Base-by-base conservation (phyloP, 1,284 basidiomycete genomes). In the Ganoderma sinense region DNA sequence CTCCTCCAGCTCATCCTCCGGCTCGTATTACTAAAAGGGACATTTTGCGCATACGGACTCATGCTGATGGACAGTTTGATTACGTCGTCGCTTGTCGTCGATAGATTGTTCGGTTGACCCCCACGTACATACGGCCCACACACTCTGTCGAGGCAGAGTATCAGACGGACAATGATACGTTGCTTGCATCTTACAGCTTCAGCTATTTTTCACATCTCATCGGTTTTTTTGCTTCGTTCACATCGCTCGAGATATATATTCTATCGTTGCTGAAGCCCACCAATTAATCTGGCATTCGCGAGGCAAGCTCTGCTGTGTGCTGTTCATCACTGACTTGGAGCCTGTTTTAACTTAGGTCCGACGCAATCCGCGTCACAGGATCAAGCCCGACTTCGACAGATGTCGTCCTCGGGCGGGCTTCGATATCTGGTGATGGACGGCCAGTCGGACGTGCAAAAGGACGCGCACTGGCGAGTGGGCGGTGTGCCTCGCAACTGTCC, bases 11-110 rank as follows among this genome's bases (percentile, higher is more conserved):
- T 45, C 33, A 45, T 62, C 40, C 39, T 72, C 71, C 41, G 65
- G 65, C 29, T 69, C 67, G 14, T 65, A 66, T 16, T 69, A 65
- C 53, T 65, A 72, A 74, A 74, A 71, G 70, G 73, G 72, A 73
- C 72, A 64, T 40, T 71, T 71, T 31, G 65, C 62, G 63, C 29
- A 68, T 65, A 65, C 70, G 72, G 70, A 73, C 72, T 67, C 67
- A 68, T 59, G 73, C 67, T 69, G 61, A 67, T 66, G 73, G 73
- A 74, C 73, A 74, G 73, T 74, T 74, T 72, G 70, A 66, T 72
- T 66, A 61, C 29, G 23, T 68, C 65, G 59, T 70, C 39, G 63
- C 62, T 73, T 69, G 71, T 68, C 69, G 67, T 60, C 56, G 68
- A 67, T 68, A 73, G 68, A 62, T 36, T 69, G 65, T 65, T 69